These are phyloP conservation scores for Botrytis squamosa DNA, from an alignment of 2,329 filamentous ascomycete genomes.

Conservation along the genomic window DNA sequence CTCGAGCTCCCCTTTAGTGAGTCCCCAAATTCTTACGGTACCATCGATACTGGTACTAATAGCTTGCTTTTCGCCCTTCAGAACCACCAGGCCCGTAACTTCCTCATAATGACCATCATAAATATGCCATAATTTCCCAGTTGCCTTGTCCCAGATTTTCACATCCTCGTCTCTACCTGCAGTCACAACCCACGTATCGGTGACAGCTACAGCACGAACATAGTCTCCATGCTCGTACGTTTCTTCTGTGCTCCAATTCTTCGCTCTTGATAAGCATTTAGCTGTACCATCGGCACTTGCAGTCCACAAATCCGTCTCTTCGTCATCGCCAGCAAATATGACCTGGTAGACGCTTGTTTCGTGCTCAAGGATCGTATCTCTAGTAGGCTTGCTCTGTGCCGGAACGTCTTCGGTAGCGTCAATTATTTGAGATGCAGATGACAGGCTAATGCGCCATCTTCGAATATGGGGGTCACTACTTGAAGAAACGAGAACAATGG, in stretches of 20 bases:
- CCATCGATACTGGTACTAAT: constrained; percentile 88
- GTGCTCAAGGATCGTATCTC: constrained; percentile 68
- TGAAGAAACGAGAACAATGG: constrained; percentile 69
- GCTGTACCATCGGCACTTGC: constrained; percentile 87
- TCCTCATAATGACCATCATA: constrained; percentile 90
- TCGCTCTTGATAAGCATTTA: constrained; percentile 71
- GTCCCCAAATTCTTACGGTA: constrained; percentile 80
- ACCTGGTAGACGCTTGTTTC: constrained; percentile 88
- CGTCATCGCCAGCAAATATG: constrained; percentile 63
- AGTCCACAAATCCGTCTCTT: constrained; percentile 77
- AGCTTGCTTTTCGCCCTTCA: constrained; percentile 54
- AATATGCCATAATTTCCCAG: constrained; percentile 69
- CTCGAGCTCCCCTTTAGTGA: constrained; percentile 61
- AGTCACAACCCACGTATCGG: constrained; percentile 77
- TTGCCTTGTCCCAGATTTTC: constrained; percentile 79
- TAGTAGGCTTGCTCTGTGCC: constrained; percentile 39
- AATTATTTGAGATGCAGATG: constrained; percentile 54
- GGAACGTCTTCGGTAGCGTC: constrained; percentile 41
- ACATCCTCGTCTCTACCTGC: constrained; percentile 90
- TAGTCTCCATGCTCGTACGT: constrained; percentile 81
- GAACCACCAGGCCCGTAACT: constrained; percentile 74
- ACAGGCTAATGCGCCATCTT: constrained; percentile 64
- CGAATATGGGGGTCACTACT: constrained; percentile 80
- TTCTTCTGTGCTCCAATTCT: constrained; percentile 70
- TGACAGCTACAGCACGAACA: constrained; percentile 76